A percentile compares a stretch with the other conserved stretches of the same genome.
Evolutionary conservation across 1,284 basidiomycete species (phyloP).

Genomic region (Microbotryum saponariae): DNA sequence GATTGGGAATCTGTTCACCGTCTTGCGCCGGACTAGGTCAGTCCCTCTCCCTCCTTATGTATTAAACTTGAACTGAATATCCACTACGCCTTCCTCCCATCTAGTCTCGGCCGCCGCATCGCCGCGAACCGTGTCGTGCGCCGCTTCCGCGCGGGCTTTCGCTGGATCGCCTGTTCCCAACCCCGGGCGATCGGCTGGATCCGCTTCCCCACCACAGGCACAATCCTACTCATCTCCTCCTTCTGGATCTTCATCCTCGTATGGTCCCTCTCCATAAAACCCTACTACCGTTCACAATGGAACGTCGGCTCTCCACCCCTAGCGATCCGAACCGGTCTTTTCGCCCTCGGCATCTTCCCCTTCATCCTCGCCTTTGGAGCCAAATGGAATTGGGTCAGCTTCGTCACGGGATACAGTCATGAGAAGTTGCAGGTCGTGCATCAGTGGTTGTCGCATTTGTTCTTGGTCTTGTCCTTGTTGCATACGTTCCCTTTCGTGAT

Average conservation of each 20-base stretch:
- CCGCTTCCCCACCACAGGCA: conserved; percentile 42
- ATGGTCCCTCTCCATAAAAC: conserved; percentile 39
- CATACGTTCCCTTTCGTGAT: conserved; percentile 34
- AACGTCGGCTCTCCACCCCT: conserved; percentile 42
- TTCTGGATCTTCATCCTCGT: conserved; percentile 41
- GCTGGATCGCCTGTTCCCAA: conserved; percentile 22
- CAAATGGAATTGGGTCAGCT: conserved; percentile 45
- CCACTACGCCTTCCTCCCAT: too few species aligned
- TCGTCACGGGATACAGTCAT: conserved; percentile 46
- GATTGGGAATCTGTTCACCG: conserved; percentile 7
- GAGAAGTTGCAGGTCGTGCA: conserved; percentile 47
- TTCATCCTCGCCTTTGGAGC: conserved; percentile 40
- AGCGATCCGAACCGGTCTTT: conserved; percentile 40
- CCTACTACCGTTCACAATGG: conserved; percentile 44
- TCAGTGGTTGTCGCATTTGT: conserved; percentile 42
- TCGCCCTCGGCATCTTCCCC: conserved; percentile 32
- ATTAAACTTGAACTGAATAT: neutral
- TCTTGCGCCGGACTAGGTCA: conserved; percentile 8
- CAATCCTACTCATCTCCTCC: conserved; percentile 36
- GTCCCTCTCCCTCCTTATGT: neutral
- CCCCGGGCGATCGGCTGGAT: conserved; percentile 35
- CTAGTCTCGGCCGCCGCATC: conserved; percentile 3
- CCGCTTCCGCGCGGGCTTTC: conserved; percentile 7
- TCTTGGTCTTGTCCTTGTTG: conserved; percentile 26
- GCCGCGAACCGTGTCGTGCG: conserved; percentile 1